Evolutionary conservation across 345 rosid genomes (phyloP), one percentile per base, ranked within the genome.

Genomic region (Eucalyptus tenuipes): DNA sequence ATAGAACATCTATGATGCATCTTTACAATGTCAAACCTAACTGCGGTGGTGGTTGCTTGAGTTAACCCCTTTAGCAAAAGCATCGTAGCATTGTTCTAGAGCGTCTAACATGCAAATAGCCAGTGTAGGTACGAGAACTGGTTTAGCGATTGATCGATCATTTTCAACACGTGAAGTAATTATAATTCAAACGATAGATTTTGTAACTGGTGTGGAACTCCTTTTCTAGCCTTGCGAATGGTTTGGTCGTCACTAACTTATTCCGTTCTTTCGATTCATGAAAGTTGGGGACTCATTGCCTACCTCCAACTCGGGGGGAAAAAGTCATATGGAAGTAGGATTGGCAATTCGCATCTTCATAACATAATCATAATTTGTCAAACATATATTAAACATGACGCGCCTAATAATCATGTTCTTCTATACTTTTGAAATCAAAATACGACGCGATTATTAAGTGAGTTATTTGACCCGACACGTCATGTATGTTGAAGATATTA

Each of bases 71-170:
- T 14, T n/a, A 15, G 75, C 37, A 14, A 64, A 64, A 64, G 37
- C 20, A n/a, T 64, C 3, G 20, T 64, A 4, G 15, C 75, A 10
- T 37, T 40, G 47, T 0, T 40, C 29, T 20, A 40, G 29, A 75
- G 47, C 47, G 4, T 22, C 8, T 37, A 10, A 75, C 27, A 22
- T 20, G 82, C 29, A 20, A 20, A 37, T 40, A 13, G 7, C 82
- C 1, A 3, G 14, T 40, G 9, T 7, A 11, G 1, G 29, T 75
- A 40, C 9, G 9, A n/a, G 40, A n/a, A 7, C 0, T 15, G 5
- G 1, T 20, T 40, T 11, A 40, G 29, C 6, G 8, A 75, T 37
- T 10, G 82, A 20, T 47, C 7, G 27, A 75, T 10, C 24, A 37
- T 37, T 37, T 45, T 37, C 45, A 2, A 75, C 4, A 75, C 24